These are phyloP conservation scores for Aspergillus tamarii DNA, from an alignment of 2,329 filamentous ascomycete species.

Conservation along the genomic window DNA sequence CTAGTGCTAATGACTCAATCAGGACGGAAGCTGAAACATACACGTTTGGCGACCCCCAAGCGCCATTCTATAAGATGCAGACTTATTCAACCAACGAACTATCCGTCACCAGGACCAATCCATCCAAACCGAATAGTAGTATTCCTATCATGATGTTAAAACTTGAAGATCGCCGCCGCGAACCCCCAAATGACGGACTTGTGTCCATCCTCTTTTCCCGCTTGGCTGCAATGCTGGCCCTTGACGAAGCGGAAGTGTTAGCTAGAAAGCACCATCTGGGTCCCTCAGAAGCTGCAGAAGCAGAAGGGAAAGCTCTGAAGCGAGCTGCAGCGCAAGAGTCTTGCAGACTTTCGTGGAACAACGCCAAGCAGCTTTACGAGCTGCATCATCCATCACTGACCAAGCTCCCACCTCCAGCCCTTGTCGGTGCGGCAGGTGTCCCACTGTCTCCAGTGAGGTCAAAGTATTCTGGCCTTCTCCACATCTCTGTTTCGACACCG, in stretches of 20 bases:
- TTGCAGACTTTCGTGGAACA: slow-evolving; percentile 50
- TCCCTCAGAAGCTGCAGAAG: slow-evolving; percentile 44
- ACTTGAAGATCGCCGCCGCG: slow-evolving; percentile 44
- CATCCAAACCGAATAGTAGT: slow-evolving; percentile 41
- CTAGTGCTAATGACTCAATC: slow-evolving; percentile 19
- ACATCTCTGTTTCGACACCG: slow-evolving; percentile 45
- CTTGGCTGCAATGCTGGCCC: slow-evolving; percentile 52
- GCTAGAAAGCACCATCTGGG: slow-evolving; percentile 44
- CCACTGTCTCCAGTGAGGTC: slow-evolving; percentile 36
- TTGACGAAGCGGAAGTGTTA: slow-evolving; percentile 48
- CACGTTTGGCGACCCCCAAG: slow-evolving; percentile 44
- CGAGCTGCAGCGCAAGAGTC: slow-evolving; percentile 51
- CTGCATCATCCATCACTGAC: slow-evolving; percentile 50
- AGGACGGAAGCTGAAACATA: slow-evolving; percentile 48
- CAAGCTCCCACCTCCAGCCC: slow-evolving; percentile 31
- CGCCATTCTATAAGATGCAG: slow-evolving; percentile 51
- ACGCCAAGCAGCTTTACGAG: slow-evolving; percentile 45
- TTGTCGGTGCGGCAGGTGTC: slow-evolving; percentile 40
- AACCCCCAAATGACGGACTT: slow-evolving; percentile 46
- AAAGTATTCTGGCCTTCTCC: slow-evolving; percentile 39
- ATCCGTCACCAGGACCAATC: slow-evolving; percentile 45
- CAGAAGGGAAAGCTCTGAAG: slow-evolving; percentile 48
- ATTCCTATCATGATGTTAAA: slow-evolving; percentile 49
- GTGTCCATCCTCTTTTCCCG: slow-evolving; percentile 52
- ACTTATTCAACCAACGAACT: slow-evolving; percentile 48